Evolutionary conservation across 768 basidiomycete genomes (phyloP).

Genomic region (Postia placenta): DNA sequence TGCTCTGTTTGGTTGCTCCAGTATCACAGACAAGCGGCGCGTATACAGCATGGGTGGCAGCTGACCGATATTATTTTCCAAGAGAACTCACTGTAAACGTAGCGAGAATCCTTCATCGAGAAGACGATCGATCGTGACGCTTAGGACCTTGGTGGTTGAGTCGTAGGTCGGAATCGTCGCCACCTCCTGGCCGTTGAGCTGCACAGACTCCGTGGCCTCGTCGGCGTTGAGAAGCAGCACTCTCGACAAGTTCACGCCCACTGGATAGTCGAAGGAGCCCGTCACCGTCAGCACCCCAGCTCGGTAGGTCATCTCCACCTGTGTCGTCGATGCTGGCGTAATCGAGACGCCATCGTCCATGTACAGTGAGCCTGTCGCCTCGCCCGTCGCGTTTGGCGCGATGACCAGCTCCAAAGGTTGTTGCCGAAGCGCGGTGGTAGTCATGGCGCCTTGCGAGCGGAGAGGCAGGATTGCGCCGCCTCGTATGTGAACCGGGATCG

Average conservation of each 20-base stretch:
- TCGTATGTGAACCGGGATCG: slow-evolving; percentile 59
- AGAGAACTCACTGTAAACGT: too few relatives aligned
- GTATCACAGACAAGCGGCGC: too few relatives aligned
- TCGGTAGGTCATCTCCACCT: slow-evolving; percentile 23
- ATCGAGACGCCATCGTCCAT: slow-evolving; percentile 60
- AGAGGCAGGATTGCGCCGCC: slow-evolving; percentile 57
- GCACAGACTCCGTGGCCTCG: slow-evolving; percentile 16
- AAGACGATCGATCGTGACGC: slow-evolving; percentile 33
- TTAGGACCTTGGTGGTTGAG: slow-evolving; percentile 33
- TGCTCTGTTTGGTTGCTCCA: too few relatives aligned
- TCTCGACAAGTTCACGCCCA: slow-evolving; percentile 26
- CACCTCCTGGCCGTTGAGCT: slow-evolving; percentile 15
- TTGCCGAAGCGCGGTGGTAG: slow-evolving; percentile 47
- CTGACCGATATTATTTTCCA: too few relatives aligned
- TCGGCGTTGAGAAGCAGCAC: slow-evolving; percentile 28
- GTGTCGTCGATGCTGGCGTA: slow-evolving; percentile 22
- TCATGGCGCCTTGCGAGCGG: slow-evolving; percentile 50
- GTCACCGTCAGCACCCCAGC: slow-evolving; percentile 21
- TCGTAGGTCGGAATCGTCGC: slow-evolving; percentile 29
- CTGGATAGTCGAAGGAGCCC: slow-evolving; percentile 25
- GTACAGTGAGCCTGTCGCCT: slow-evolving; percentile 49
- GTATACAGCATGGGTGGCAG: too few relatives aligned
- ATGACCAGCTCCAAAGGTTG: slow-evolving; percentile 59
- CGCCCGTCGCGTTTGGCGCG: slow-evolving; percentile 46
- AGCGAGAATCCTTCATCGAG: slow-evolving; percentile 32